Evolutionary conservation across 805 yeast species (phyloP), one percentile per base, ranked within the genome.

Genomic region (Deakozyma indianensis): DNA sequence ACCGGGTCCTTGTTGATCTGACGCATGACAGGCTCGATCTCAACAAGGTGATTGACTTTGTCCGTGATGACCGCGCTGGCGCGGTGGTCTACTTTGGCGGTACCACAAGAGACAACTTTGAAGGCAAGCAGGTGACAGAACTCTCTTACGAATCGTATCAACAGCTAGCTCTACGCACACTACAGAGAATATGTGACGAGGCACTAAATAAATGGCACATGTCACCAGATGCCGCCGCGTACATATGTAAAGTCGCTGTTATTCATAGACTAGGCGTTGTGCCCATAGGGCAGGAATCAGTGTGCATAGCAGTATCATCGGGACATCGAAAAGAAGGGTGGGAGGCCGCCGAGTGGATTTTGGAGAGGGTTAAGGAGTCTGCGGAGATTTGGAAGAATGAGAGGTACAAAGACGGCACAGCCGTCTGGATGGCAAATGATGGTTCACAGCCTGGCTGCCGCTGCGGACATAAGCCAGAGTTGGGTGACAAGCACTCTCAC

Each of bases 351-450:
- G 64, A 60, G 44, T 63, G 68, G 68, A 56, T 69, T 0, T 51
- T 73, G 16, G 76, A 73, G 46, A 56, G 58, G 42, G 64, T 73
- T 29, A 73, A 73, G 54, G 61, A 56, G 43, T 52, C 53, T 2
- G 70, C 63, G 2, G 78, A 73, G 51, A 70, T 73, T 18, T 73
- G 78, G 78, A 73, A 73, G 51, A 57, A 58, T 35, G 78, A 73
- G 51, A 55, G 57, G 18, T 73, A 68, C 48, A 51, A 41, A 0
- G 73, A 69, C 52, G 75, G 73, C 1, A 41, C 61, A 1, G 46
- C 56, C 1, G 41, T 48, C n/a, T 73, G 77, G 77, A 69, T 69
- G 43, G 63, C 62, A 44, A 70, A 70, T 49, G 69, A 62, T 3
- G 47, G 38, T 9, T 32, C 38, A 32, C 11, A 20, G 4, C 38